phyloP scores from a whole-genome alignment of 2,329 filamentous ascomycete genomes.

The Fusarium duplospermum region DNA sequence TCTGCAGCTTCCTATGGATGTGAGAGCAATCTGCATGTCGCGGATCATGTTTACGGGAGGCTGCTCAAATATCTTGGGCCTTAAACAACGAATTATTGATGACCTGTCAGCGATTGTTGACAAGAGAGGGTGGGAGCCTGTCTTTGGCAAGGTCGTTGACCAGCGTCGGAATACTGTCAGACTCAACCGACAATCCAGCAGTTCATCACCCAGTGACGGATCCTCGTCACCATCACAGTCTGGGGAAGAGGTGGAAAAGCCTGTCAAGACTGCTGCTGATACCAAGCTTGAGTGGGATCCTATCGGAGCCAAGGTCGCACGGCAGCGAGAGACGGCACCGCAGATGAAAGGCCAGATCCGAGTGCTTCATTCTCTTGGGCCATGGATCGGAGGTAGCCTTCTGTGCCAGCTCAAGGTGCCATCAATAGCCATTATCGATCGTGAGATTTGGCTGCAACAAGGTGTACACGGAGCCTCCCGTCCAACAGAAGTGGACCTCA shows the following conservation, averaged over 20 bases:
- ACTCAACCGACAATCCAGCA: conserved; percentile 49
- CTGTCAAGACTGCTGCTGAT: conserved; percentile 39
- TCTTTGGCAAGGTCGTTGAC: conserved; percentile 76
- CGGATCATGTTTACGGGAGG: conserved; percentile 89
- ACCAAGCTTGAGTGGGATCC: conserved; percentile 44
- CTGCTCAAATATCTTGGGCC: conserved; percentile 80
- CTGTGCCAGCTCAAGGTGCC: conserved; percentile 75
- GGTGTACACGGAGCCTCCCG: conserved; percentile 72
- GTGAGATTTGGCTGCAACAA: conserved; percentile 77
- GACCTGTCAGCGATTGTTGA: conserved; percentile 78
- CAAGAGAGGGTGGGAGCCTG: conserved; percentile 79
- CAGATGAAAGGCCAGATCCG: conserved; percentile 70
- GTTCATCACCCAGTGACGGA: conserved; percentile 29
- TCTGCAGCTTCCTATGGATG: conserved; percentile 81
- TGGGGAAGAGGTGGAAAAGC: conserved; percentile 38
- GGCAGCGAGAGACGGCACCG: conserved; percentile 51
- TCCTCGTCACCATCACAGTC: conserved; percentile 39
- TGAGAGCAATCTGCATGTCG: conserved; percentile 86
- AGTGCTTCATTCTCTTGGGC: conserved; percentile 75
- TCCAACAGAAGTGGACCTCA: conserved; percentile 69
- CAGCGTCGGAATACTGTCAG: conserved; percentile 61
- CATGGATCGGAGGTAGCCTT: conserved; percentile 81
- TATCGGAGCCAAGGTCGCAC: conserved; percentile 52
- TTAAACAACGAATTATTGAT: conserved; percentile 80
- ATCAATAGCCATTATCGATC: conserved; percentile 76